Evolutionary conservation across 1,139 yeast genomes (phyloP), one percentile per base, ranked within the genome.

Genomic region (Kodamaea suecica): DNA sequence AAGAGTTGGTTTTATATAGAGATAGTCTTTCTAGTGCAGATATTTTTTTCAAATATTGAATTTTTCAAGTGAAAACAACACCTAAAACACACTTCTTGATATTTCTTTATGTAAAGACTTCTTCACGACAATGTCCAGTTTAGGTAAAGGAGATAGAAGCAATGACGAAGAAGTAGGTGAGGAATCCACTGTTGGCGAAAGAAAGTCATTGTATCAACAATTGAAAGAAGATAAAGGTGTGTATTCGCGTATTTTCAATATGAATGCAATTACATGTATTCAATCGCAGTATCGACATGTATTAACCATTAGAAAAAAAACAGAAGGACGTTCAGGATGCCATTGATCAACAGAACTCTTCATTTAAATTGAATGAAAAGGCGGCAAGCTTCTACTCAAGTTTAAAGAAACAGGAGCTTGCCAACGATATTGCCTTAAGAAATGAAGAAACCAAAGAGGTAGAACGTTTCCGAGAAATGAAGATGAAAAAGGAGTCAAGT

Each of bases 381-480:
- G 37, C 51, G 2, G 44, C 47, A 20, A 27, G 34, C 9, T 63
- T 50, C 38, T 63, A 59, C 39, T 50, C 55, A 5, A 37, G 47
- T 21, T 44, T 65, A 27, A 39, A 46, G 29, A 38, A 40, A 17
- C 35, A 48, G 21, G 55, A 52, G 19, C 33, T 33, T 14, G 44
- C 41, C 7, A 38, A 48, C 27, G 59, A 53, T 17, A 9, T 21
- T 28, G 28, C 31, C 11, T 39, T 34, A 3, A 46, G 41, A 31
- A 31, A 31, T 10, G 29, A 35, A 31, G 34, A 36, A 9, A 27
- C 21, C 14, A 14, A 21, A 14, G 33, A 47, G 15, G 23, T 42
- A 21, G 36, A 36, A 11, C 28, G 38, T 24, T 45, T 30, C 35
- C 33, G 41, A 25, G 33, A 33, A 28, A 11, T 25, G 30, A 33